Evolutionary conservation across 768 basidiomycete genomes (phyloP).

Genomic region (Glaciozyma martinii): DNA sequence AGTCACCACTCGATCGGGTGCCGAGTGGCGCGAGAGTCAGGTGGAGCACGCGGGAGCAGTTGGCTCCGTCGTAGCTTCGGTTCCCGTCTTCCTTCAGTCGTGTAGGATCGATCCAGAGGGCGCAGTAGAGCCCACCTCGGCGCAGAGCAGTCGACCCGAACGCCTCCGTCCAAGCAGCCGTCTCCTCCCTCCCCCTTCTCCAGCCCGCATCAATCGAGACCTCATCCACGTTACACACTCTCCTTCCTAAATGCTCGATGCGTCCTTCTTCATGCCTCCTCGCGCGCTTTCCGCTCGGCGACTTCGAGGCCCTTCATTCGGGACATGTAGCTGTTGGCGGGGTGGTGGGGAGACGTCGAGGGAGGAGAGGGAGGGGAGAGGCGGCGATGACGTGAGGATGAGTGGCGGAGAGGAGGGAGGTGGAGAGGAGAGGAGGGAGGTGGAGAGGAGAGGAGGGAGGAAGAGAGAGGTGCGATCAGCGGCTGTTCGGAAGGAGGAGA

Average conservation of each 20-base stretch:
- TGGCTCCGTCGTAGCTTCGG: too few species aligned
- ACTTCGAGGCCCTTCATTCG: constrained; percentile 30
- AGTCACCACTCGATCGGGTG: neutral
- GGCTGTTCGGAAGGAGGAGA: neutral
- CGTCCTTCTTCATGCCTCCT: neutral
- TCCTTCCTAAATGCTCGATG: too few species aligned
- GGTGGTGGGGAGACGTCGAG: neutral
- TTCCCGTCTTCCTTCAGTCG: too few species aligned
- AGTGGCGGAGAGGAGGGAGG: neutral
- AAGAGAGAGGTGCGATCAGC: neutral
- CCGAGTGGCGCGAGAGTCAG: neutral
- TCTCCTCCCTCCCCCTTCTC: too few species aligned
- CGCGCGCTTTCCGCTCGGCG: constrained; percentile 8
- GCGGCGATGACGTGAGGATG: too few species aligned
- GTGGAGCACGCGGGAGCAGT: neutral
- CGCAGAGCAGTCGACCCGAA: too few species aligned
- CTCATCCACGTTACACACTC: too few species aligned
- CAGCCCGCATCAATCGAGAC: too few species aligned
- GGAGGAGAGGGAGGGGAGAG: neutral
- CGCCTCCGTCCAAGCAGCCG: too few species aligned
- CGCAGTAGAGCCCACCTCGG: too few species aligned
- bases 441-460: too few species aligned
- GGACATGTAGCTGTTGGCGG: constrained; percentile 26
- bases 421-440: neutral
- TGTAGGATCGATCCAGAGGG: too few species aligned